phyloP scores from a whole-genome alignment of 768 basidiomycete genomes.

The Kwoniella mangroviensis region DNA sequence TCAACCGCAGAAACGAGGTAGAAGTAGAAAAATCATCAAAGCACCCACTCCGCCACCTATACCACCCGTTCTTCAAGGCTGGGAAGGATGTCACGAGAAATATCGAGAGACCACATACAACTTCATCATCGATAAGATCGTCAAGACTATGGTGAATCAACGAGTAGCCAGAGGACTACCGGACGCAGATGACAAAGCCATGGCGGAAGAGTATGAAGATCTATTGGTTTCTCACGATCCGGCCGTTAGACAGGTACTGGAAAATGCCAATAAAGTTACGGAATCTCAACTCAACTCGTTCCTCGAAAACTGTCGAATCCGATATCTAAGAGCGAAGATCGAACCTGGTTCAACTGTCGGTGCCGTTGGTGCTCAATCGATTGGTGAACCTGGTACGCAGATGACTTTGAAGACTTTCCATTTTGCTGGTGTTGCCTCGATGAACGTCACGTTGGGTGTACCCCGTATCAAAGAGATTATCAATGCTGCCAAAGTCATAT shows the following conservation, averaged over 20 bases:
- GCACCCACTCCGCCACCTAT: slow-evolving; percentile 10
- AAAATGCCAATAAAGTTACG: slow-evolving; percentile 89
- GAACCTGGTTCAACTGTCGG: slow-evolving; percentile 99
- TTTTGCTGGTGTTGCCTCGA: slow-evolving; percentile 98
- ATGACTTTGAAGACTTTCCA: slow-evolving; percentile 99
- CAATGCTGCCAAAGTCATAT: slow-evolving; percentile 96
- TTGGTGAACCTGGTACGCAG: slow-evolving; percentile 98
- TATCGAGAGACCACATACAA: slow-evolving; percentile 59
- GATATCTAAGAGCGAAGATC: slow-evolving; percentile 92
- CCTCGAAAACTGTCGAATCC: slow-evolving; percentile 83
- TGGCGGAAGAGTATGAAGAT: slow-evolving; percentile 71
- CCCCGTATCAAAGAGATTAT: slow-evolving; percentile 99
- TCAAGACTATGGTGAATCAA: slow-evolving; percentile 67
- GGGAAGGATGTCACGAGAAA: slow-evolving; percentile 52
- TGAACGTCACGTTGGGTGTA: slow-evolving; percentile 99
- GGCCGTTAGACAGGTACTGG: slow-evolving; percentile 71
- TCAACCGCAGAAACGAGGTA: slow-evolving; percentile 59
- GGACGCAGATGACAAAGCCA: slow-evolving; percentile 69
- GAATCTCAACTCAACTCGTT: slow-evolving; percentile 76
- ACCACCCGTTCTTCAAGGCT: slow-evolving; percentile 28
- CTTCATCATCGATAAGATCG: slow-evolving; percentile 74
- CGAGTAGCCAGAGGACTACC: slow-evolving; percentile 79
- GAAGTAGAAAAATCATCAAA: slow-evolving; percentile 59
- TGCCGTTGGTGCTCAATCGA: slow-evolving; percentile 97
- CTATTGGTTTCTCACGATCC: slow-evolving; percentile 74